These are phyloP conservation scores for Tetragonia tetragonoides DNA, from an alignment of 148 eudicot genomes.

Conservation along the genomic window DNA sequence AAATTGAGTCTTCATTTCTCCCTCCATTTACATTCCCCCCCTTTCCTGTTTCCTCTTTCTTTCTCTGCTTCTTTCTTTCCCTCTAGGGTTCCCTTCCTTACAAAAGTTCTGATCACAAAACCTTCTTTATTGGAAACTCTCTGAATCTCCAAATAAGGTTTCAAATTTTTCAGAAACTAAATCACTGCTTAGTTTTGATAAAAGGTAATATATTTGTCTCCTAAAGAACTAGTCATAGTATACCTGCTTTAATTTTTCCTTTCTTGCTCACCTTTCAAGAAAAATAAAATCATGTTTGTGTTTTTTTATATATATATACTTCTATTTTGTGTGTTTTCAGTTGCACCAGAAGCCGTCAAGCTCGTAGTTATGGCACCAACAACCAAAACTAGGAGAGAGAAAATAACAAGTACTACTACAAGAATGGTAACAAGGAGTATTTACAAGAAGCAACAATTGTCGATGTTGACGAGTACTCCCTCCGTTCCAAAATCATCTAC, in stretches of 20 bases:
- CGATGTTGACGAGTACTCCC: constrained; percentile 10
- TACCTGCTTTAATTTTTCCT: neutral
- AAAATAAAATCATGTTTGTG: too few relatives aligned
- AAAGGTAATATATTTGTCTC: neutral
- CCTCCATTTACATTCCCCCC: neutral
- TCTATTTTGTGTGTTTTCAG: constrained; percentile 6
- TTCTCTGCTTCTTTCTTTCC: neutral
- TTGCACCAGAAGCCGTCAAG: neutral
- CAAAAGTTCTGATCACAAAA: constrained; percentile 19
- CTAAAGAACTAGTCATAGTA: constrained; percentile 1
- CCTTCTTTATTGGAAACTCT: constrained; percentile 13
- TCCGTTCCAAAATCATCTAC: too few relatives aligned
- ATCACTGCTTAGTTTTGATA: too few relatives aligned
- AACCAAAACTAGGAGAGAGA: constrained; percentile 24
- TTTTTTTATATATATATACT: neutral
- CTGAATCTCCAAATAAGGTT: neutral
- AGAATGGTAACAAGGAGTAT: constrained; percentile 40
- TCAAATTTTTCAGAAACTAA: neutral
- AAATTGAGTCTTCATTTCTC: constrained; percentile 5
- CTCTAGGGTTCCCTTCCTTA: constrained; percentile 20
- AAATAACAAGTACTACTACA: neutral
- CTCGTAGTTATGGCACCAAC: constrained; percentile 36
- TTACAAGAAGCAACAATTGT: constrained; percentile 31
- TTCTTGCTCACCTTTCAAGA: constrained; percentile 12
- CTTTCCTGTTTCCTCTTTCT: neutral